phyloP scores from a whole-genome alignment of 257 asterid genomes.

The Nicotiana otophora region DNA sequence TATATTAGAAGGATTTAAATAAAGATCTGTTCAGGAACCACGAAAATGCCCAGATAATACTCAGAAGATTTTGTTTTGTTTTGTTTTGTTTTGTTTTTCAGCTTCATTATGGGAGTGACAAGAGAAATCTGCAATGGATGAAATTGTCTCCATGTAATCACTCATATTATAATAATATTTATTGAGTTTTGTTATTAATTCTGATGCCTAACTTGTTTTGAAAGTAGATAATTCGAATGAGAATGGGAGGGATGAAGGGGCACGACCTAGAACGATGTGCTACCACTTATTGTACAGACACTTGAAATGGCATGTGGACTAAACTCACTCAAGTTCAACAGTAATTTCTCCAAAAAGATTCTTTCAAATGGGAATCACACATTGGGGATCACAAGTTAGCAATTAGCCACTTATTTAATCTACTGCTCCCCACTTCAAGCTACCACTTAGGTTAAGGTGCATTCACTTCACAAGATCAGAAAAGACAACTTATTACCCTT shows the following conservation, averaged over 20 bases:
- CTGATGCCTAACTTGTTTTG: background rate
- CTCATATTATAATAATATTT: background rate
- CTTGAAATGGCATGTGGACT: background rate
- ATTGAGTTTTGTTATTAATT: background rate
- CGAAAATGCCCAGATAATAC: background rate
- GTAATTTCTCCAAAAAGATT: background rate
- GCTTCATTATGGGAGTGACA: background rate
- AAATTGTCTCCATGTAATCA: background rate
- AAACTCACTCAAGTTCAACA: background rate
- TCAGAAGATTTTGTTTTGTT: background rate
- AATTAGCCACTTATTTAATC: background rate
- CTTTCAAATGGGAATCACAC: background rate
- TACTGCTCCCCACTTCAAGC: background rate
- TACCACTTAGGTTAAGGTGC: background rate
- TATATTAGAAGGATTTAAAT: background rate
- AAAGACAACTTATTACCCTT: background rate
- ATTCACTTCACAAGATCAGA: background rate
- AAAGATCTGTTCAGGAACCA: background rate
- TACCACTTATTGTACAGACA: background rate
- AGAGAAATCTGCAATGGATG: background rate
- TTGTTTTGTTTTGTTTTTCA: background rate
- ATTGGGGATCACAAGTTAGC: background rate
- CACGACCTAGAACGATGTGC: background rate
- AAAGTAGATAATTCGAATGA: background rate
- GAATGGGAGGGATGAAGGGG: background rate